Conservation (phyloP, 2,329 filamentous ascomycete species). For the Dichotomopilus funicola region DNA sequence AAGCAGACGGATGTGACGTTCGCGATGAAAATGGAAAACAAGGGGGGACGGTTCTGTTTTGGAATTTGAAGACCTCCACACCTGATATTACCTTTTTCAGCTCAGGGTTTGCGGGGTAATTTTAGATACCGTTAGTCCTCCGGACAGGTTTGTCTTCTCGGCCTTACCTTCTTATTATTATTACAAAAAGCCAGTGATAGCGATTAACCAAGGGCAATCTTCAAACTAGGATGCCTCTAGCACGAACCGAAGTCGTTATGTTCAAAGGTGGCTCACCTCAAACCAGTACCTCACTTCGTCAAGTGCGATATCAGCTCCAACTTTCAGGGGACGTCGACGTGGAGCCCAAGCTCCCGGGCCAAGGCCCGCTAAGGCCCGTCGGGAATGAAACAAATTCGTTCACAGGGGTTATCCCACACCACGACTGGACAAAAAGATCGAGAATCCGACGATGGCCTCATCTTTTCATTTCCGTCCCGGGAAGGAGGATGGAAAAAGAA, state of each 20-base stretch:
- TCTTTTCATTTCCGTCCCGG: no score
- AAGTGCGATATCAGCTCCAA: no score
- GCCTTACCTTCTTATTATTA: no score
- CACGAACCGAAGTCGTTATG: no score
- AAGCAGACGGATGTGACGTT: neutral
- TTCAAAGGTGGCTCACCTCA: no score
- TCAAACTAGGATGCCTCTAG: no score
- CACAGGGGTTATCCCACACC: neutral
- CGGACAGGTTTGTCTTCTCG: neutral
- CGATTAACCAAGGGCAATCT: no score
- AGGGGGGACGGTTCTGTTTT: constrained; percentile 9
- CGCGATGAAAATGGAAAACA: neutral
- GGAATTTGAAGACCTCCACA: constrained; percentile 10
- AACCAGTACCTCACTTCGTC: no score
- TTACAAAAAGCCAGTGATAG: no score
- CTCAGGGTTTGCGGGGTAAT: constrained; percentile 10
- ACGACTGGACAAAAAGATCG: neutral
- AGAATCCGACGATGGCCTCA: neutral
- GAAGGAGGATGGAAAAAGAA: no score
- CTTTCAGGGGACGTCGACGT: no score
- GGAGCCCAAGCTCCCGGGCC: neutral
- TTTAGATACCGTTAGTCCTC: neutral
- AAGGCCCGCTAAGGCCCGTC: neutral
- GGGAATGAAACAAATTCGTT: constrained; percentile 1
- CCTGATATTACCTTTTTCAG: constrained; percentile 10